Percentiles rank a stretch among this genome's conserved stretches.
Evolutionary conservation across 495 filamentous ascomycete species (phyloP).

Genomic region (Choiromyces venosus): DNA sequence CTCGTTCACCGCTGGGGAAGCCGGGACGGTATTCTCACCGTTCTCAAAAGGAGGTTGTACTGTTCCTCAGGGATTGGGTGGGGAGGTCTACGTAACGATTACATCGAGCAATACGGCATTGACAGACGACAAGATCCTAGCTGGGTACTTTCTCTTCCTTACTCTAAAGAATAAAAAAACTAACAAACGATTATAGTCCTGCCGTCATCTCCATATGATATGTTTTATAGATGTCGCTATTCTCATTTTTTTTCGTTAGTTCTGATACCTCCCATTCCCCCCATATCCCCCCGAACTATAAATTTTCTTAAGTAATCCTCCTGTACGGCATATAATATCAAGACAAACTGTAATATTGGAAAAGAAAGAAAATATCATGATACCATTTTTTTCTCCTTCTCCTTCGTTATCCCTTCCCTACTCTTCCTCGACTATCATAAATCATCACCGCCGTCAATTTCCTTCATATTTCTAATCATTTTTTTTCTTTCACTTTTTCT

Average conservation of each 20-base stretch:
- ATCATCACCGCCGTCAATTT: neutral
- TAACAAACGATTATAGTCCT: slow-evolving; percentile 20
- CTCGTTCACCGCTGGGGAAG: slow-evolving; percentile 54
- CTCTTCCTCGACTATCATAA: neutral
- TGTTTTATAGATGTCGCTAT: neutral
- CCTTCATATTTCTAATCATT: neutral
- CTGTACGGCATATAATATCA: neutral
- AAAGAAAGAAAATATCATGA: neutral
- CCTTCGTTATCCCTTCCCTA: neutral
- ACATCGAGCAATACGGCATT: slow-evolving; percentile 47
- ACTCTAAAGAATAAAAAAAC: neutral
- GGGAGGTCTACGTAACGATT: slow-evolving; percentile 53
- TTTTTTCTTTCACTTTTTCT: slow-evolving; percentile 2
- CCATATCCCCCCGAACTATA: neutral
- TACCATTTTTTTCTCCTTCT: neutral
- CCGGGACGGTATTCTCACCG: slow-evolving; percentile 52
- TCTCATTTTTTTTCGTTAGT: neutral
- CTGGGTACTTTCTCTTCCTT: slow-evolving; percentile 42
- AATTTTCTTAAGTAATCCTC: neutral
- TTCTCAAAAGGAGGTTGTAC: slow-evolving; percentile 49
- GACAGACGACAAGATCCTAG: slow-evolving; percentile 51
- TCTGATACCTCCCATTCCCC: neutral
- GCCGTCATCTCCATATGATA: slow-evolving; percentile 28
- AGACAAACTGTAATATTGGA: slow-evolving; percentile 3
- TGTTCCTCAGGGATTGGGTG: slow-evolving; percentile 51